Evolutionary conservation across 352 stramenopile genomes (phyloP), one percentile per base, ranked within the genome.

Genomic region (Phytopythium aichiense): DNA sequence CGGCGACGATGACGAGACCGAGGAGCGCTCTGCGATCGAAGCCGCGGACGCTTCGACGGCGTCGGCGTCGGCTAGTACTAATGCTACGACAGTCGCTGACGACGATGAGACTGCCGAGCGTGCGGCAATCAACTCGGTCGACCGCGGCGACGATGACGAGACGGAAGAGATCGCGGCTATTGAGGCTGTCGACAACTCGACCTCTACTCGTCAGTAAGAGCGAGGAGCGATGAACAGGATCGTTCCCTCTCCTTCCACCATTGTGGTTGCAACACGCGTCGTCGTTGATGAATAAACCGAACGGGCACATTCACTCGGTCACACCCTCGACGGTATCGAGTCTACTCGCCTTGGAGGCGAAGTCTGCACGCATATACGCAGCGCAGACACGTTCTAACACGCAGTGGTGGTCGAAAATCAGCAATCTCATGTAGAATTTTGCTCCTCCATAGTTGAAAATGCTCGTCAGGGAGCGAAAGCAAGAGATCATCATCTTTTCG

Each of bases 341-440:
- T n/a, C 12, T 18, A 15, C 6, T n/a, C 15, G 16, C 16, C 38
- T 18, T n/a, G 7, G 16, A 45, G 16, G 38, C 16, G 38, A n/a
- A 7, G 38, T 2, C 6, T 15, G 5, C 16, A n/a, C 16, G 38
- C 38, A 45, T 7, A n/a, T 45, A 45, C 38, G 7, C 38, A 45
- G 12, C 38, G 35, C 38, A 45, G 16, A 45, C 16, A n/a, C 38
- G 8, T n/a, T 45, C 16, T 45, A 51, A 23, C 42, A 54, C 46
- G 40, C 56, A 42, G n/a, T 16, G 56, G 16, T 33, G 58, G 63
- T 73, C 62, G 69, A 72, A 23, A 54, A 74, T 77, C 70, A 77
- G 70, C 67, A 74, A 77, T 74, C 70, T 77, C 71, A 75, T 77
- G 71, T 75, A 74, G 71, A 77, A 77, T 55, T 68, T 73, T 75